phyloP scores from a whole-genome alignment of 352 stramenopile species.

The Phytophthora megakarya region DNA sequence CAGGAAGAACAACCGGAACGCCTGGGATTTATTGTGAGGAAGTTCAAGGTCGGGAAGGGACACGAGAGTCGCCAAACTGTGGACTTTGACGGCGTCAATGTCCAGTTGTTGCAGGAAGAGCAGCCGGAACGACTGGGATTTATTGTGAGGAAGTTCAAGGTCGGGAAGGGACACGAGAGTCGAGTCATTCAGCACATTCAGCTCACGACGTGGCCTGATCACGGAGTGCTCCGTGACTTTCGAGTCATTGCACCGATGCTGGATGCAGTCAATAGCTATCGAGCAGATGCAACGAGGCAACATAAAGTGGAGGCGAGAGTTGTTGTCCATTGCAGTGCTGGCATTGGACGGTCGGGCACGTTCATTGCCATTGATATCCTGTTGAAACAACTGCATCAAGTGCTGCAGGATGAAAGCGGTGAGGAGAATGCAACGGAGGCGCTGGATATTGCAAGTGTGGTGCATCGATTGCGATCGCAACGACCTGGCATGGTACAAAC shows the following conservation, averaged over 20 bases:
- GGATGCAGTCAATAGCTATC: conserved; percentile 63
- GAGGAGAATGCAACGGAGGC: conserved; percentile 42
- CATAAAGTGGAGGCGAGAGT: conserved; percentile 41
- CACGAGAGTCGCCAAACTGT: conserved; percentile 36
- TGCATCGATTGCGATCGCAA: conserved; percentile 67
- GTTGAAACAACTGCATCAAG: conserved; percentile 53
- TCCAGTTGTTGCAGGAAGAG: conserved; percentile 55
- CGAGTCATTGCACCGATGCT: conserved; percentile 75
- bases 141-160: conserved; percentile 57
- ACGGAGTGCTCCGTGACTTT: conserved; percentile 78
- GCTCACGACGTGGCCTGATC: conserved; percentile 80
- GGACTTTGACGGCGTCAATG: conserved; percentile 58
- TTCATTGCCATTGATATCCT: conserved; percentile 88
- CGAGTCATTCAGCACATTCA: conserved; percentile 73
- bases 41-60: conserved; percentile 56
- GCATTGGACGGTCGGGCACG: conserved; percentile 80
- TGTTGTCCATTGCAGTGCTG: conserved; percentile 81
- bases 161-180: conserved; percentile 43
- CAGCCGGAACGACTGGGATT: conserved; percentile 41
- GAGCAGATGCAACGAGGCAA: conserved; percentile 27
- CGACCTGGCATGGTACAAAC: conserved; percentile 87
- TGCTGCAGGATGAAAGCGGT: conserved; percentile 13
- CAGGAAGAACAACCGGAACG: conserved; percentile 39
- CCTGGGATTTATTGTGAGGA: conserved; percentile 55
- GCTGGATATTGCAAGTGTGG: conserved; percentile 61